Evolutionary conservation across 352 stramenopile species (phyloP).

Genomic region (Poterioochromonas sp.): DNA sequence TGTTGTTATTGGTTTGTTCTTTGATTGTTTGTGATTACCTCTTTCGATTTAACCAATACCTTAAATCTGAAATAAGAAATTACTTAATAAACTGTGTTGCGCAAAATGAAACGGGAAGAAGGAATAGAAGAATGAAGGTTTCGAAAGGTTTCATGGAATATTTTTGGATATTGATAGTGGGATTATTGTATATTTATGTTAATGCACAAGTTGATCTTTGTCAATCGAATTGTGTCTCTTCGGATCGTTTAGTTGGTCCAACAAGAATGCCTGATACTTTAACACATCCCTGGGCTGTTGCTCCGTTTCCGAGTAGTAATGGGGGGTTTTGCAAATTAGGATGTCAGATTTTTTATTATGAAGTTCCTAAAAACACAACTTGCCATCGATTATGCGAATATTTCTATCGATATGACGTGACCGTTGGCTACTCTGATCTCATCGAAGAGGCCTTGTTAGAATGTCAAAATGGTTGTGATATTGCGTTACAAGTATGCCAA

Average conservation of each 20-base stretch:
- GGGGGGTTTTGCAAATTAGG: conserved; percentile 28
- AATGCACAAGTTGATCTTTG: too few species aligned
- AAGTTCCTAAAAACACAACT: conserved; percentile 17
- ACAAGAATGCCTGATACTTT: neutral
- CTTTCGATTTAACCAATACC: too few species aligned
- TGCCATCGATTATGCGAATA: conserved; percentile 24
- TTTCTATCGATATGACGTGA: conserved; percentile 28
- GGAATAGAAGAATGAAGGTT: too few species aligned
- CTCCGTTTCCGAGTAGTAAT: neutral
- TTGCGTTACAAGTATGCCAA: conserved; percentile 33
- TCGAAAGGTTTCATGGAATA: too few species aligned
- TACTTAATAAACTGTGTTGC: too few species aligned
- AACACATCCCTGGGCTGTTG: neutral
- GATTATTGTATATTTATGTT: too few species aligned
- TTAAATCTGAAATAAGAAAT: too few species aligned
- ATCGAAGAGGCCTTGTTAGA: conserved; percentile 34
- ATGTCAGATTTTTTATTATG: conserved; percentile 16
- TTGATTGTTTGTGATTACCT: too few species aligned
- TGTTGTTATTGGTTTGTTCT: too few species aligned
- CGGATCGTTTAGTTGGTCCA: conserved; percentile 24
- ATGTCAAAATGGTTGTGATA: conserved; percentile 37
- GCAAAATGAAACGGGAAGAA: too few species aligned
- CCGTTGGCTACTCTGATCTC: conserved; percentile 24
- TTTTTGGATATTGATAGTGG: too few species aligned
- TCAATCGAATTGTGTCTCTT: conserved; percentile 28